Evolutionary conservation across 164 flowering plant species (phyloP), one percentile per base, ranked within the genome.

Genomic region (Malania oleifera): DNA sequence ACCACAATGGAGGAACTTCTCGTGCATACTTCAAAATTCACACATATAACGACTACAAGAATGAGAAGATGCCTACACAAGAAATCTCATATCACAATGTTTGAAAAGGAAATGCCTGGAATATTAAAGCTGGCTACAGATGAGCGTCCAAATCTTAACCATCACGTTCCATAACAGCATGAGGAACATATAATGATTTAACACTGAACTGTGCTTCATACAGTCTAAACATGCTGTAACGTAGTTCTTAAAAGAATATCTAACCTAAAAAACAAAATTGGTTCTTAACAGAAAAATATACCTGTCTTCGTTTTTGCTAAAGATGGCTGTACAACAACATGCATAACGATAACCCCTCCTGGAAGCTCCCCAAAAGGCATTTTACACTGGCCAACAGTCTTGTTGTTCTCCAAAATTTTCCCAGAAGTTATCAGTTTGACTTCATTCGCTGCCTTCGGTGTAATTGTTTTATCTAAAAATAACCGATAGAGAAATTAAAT

Each of bases 251-350:
- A 41, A n/a, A n/a, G n/a, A n/a, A n/a, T n/a, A n/a, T n/a, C n/a
- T n/a, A n/a, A n/a, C n/a, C n/a, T n/a, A n/a, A n/a, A n/a, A n/a
- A n/a, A n/a, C 3, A 53, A 47, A 27, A 59, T 24, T 5, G n/a
- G n/a, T n/a, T n/a, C n/a, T n/a, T n/a, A n/a, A 46, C n/a, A 23
- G 18, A 22, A 8, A 56, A 61, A 54, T 9, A 5, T 67, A 85
- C 87, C 91, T 69, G 83, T 62, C 62, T 82, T 80, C 27, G 71
- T 56, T 67, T 85, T 82, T n/a, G 84, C 77, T 45, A 69, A 47
- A 38, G 87, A 69, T 59, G 83, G 80, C 73, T 82, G 91, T 66
- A 85, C 84, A 62, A 85, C 87, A 54, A 83, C 87, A 56, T 85
- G 91, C 87, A 85, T 80, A 51, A 79, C 74, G 60, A 80, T 71